Evolutionary conservation across 306 rosid species (phyloP), one percentile per base, ranked within the genome.

Genomic region (Dryas drummondii): DNA sequence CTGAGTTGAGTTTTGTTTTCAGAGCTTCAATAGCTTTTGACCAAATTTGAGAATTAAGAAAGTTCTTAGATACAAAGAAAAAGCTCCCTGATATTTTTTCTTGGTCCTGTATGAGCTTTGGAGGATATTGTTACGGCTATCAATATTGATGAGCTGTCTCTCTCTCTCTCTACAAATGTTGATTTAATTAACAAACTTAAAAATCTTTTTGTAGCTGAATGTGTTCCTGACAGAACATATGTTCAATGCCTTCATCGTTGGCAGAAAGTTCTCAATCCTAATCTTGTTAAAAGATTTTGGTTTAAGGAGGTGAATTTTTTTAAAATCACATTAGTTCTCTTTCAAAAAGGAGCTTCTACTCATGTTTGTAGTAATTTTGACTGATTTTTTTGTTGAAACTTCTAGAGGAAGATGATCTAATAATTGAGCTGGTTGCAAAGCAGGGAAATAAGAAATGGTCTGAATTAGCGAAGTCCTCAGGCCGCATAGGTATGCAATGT

Each of bases 401-500:
- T 66, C 27, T 61, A n/a, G n/a, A 86, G 87, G 90, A 86, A 73
- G 86, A 86, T 79, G 80, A 81, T 65, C 47, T 42, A n/a, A 77
- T 80, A 56, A 16, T 60, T n/a, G 70, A 77, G 66, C 70, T 80
- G 67, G 87, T 86, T 5, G 19, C 40, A 73, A 71, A 48, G 79
- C 74, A 67, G 27, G 89, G 89, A 32, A 78, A 32, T 11, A 80
- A 46, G 62, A 84, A 74, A 16, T n/a, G n/a, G 88, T 84, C 86
- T 44, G 26, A 41, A 27, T 74, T 84, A 60, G 71, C 90, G 7
- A 87, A 82, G 67, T 66, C 7, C 49, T 73, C 84, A n/a, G n/a
- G 73, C 90, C 86, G 88, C 45, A 87, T 84, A 73, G 90, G 90
- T 44, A 87, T 82, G 70, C 90, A 87, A 76, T 87, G 88, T 46